Evolutionary conservation across 345 rosid species (phyloP), one percentile per base, ranked within the genome.

Genomic region (Pugionium dolabratum): DNA sequence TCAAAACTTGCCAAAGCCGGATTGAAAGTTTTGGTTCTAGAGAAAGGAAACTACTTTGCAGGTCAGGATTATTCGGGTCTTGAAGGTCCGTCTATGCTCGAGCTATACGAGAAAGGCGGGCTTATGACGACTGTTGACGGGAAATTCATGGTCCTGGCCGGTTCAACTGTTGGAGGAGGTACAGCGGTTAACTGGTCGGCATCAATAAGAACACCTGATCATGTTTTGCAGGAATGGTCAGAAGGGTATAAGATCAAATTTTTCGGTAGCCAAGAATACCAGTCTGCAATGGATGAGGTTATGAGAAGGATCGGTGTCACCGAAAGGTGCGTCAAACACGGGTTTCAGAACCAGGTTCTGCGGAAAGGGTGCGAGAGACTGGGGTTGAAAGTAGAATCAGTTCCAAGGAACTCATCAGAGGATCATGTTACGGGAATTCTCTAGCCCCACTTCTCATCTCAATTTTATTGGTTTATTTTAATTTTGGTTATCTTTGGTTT

Each of bases 151-250:
- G 25, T 84, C 33, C 46, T 80, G 48, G 86, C 89, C 0, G 89
- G 86, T 27, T 78, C 86, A 31, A 75, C 81, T 0, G 83, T 84
- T 1, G 89, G 89, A 31, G 88, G 88, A 58, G 88, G 88, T 25
- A 68, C 86, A 32, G 81, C 84, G 8, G 46, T 84, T 18, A 84
- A 84, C 70, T 84, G 89, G 89, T 76, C 86, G 0, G 89, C 89
- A 0, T 80, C 83, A 10, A 70, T 82, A 50, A 82, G 72, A 42
- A 82, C 83, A 0, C 83, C 84, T 0, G 67, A 82, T 9, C 34
- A 48, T 59, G 76, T 82, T 47, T 72, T 84, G 31, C 54, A 53
- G 39, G 83, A 84, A 31, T 84, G 89, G 89, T 70, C 79, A 1
- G 78, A 56, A 33, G 71, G 57, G 64, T 72, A 82, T 59, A 79